These are phyloP conservation scores for Arthrinium phaeospermum DNA, from an alignment of 2,329 filamentous ascomycete species.

Conservation along the genomic window DNA sequence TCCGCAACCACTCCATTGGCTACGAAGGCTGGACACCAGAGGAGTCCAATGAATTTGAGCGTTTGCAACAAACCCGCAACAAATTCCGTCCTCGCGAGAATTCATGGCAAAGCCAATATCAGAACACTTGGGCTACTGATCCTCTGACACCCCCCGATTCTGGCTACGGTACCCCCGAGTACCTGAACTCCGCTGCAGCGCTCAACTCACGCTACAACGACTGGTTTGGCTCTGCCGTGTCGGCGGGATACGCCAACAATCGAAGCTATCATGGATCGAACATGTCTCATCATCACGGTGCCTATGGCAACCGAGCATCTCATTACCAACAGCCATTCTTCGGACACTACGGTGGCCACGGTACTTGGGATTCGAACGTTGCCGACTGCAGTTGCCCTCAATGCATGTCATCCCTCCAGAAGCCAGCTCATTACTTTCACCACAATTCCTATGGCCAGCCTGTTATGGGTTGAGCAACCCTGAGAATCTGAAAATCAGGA, in stretches of 20 bases:
- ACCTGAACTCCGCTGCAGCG: constrained; percentile 59
- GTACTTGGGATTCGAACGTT: constrained; percentile 57
- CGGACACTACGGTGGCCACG: constrained; percentile 48
- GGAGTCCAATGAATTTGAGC: constrained; percentile 61
- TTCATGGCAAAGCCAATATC: constrained; percentile 49
- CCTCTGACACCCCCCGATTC: constrained; percentile 66
- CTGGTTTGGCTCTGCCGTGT: constrained; percentile 54
- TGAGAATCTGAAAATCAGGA: neutral
- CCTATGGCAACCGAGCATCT: constrained; percentile 24
- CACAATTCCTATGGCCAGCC: constrained; percentile 58
- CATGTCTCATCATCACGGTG: constrained; percentile 38
- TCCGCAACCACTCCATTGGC: constrained; percentile 39
- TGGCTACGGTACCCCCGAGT: constrained; percentile 66
- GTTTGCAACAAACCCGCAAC: constrained; percentile 40
- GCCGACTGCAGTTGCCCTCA: constrained; percentile 56
- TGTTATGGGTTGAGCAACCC: constrained; percentile 55
- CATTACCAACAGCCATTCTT: constrained; percentile 52
- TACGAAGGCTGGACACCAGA: constrained; percentile 57
- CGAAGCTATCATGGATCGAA: constrained; percentile 50
- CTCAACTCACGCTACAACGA: constrained; percentile 63
- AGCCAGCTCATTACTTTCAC: constrained; percentile 55
- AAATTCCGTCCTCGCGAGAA: constrained; percentile 53
- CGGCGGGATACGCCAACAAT: constrained; percentile 38
- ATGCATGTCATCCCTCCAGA: constrained; percentile 51
- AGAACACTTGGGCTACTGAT: constrained; percentile 45